Conservation (phyloP, 176 grass and related monocot species). For the Lolium rigidum region DNA sequence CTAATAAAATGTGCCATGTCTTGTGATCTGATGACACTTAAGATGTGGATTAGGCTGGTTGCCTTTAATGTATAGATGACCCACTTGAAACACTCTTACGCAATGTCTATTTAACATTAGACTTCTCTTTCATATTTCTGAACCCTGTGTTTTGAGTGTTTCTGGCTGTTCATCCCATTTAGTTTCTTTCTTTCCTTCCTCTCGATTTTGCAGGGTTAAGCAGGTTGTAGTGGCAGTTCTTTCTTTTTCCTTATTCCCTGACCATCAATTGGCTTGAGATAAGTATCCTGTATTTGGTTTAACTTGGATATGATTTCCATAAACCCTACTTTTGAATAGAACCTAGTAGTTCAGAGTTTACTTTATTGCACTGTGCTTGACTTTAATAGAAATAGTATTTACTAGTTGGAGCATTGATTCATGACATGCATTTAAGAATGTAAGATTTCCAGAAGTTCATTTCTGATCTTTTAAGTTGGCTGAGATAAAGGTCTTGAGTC, state of each 20-base stretch:
- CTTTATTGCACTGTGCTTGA: background rate
- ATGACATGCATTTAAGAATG: background rate
- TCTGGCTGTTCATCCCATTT: conserved; percentile 5
- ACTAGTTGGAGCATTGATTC: background rate
- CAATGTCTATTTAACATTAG: background rate
- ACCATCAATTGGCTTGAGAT: background rate
- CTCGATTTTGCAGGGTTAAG: conserved; percentile 33
- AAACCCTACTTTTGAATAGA: background rate
- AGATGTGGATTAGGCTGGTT: conserved; percentile 10
- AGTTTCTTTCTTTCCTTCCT: conserved; percentile 23
- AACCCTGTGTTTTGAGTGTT: background rate
- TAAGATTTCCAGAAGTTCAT: background rate
- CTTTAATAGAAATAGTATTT: background rate
- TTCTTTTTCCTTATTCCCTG: background rate
- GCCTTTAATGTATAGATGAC: conserved; percentile 18
- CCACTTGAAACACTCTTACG: conserved; percentile 22
- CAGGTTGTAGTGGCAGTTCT: conserved; percentile 40
- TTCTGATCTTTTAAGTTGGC: background rate
- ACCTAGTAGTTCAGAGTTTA: background rate
- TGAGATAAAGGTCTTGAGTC: background rate
- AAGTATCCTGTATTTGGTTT: background rate
- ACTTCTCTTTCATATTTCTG: conserved; percentile 19
- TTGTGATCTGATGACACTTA: background rate
- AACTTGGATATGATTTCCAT: background rate
- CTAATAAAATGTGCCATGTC: conserved; percentile 14